Evolutionary conservation across 2,329 filamentous ascomycete genomes (phyloP), one percentile per base, ranked within the genome.

Genomic region (Geosmithia putterillii): DNA sequence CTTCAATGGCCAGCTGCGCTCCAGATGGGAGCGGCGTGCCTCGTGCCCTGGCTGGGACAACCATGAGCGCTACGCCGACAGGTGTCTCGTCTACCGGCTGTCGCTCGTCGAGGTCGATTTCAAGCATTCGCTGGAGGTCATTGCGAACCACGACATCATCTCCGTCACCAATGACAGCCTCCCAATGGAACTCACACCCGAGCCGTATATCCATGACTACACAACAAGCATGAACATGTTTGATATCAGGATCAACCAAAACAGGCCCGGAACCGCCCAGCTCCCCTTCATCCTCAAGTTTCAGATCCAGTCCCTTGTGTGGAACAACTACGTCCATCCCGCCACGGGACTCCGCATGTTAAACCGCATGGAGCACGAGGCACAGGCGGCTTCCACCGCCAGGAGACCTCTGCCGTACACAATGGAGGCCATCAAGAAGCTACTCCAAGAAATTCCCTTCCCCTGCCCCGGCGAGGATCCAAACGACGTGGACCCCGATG

Each of bases 281-380:
- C 76, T 45, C 61, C 73, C 5, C 2, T 85, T 79, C 48, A 55
- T 60, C 0, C 52, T 80, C 1, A 63, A 75, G 6, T 83, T 78
- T 51, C 80, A 84, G 50, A 61, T 85, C 5, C 71, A 82, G 42
- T 71, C 69, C 15, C 59, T 89, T 5, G 75, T 79, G 1, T 66
- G 70, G 51, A 83, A 83, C 49, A 76, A 74, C 19, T 76, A 73
- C 44, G 63, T 87, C 1, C 63, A 75, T 12, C 81, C 83, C 0
- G 50, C 53, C 0, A 71, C 62, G 1, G 73, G 77, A 0, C 40
- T 64, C 0, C 47, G 54, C 1, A 52, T 86, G 5, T 55, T 78
- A 1, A 53, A 60, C 0, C 48, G 62, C 1, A 60, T 83, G 1
- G 54, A 58, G 4, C 36, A 48, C 0, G 48, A 65, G 0, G 58